phyloP scores from a whole-genome alignment of 2,329 filamentous ascomycete species.

The Stachybotrys chlorohalonatus region DNA sequence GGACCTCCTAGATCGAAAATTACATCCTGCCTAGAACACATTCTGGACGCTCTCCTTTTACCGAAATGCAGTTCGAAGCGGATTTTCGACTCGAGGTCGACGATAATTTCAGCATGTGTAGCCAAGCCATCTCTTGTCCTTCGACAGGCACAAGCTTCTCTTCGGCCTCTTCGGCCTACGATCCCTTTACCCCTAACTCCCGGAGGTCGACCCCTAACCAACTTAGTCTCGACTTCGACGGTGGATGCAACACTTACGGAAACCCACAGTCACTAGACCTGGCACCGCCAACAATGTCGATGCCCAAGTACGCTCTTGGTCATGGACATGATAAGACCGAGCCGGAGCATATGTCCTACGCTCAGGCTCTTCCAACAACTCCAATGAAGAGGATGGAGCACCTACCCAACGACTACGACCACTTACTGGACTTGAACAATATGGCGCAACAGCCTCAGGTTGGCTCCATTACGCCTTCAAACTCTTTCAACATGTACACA shows the following conservation, averaged over 20 bases:
- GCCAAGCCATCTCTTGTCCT: constrained; percentile 25
- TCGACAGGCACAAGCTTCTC: constrained; percentile 28
- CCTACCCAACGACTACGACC: constrained; percentile 27
- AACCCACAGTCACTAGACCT: constrained; percentile 14
- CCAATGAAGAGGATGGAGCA: constrained; percentile 26
- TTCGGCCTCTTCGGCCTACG: constrained; percentile 29
- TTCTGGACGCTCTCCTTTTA: not conserved
- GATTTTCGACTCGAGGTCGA: constrained; percentile 30
- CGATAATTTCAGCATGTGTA: constrained; percentile 28
- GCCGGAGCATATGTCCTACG: constrained; percentile 21
- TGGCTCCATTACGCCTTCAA: constrained; percentile 27
- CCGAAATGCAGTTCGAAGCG: constrained; percentile 28
- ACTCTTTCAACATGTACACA: constrained; percentile 23
- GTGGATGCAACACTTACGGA: constrained; percentile 15
- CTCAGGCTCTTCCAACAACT: constrained; percentile 21
- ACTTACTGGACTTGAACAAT: constrained; percentile 28
- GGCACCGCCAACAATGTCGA: not conserved
- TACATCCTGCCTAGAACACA: not conserved
- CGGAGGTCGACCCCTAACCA: constrained; percentile 33
- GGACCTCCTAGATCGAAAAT: not conserved
- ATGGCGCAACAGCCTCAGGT: constrained; percentile 19
- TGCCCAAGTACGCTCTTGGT: not conserved
- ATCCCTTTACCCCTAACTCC: constrained; percentile 34
- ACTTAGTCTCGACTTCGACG: constrained; percentile 27
- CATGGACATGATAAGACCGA: constrained; percentile 16